Evolutionary conservation across 371 early-diverging fungal species (phyloP).

Genomic region (Haplosporangium sp.): DNA sequence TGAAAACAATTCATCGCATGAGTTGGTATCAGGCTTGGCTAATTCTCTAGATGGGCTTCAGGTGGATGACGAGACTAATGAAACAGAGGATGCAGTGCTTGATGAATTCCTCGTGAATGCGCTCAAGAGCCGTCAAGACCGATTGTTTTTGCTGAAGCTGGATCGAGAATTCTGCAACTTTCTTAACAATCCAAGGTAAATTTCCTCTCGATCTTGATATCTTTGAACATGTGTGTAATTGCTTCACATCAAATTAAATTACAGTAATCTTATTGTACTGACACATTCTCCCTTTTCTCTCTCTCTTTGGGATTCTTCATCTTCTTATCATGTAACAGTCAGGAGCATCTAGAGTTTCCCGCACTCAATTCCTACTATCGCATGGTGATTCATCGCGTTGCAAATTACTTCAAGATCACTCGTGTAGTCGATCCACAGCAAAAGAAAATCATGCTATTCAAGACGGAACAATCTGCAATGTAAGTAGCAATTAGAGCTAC

Average conservation of each 20-base stretch:
- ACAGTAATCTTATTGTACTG: not conserved
- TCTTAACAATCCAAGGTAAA: constrained; percentile 69
- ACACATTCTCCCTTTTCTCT: not conserved
- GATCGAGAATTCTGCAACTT: constrained; percentile 77
- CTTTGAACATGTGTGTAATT: too few relatives aligned
- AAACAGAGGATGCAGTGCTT: constrained; percentile 47
- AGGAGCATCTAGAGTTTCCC: constrained; percentile 73
- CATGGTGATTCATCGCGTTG: constrained; percentile 79
- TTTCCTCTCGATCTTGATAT: too few relatives aligned
- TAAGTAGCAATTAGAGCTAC: constrained; percentile 51
- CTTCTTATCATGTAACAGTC: constrained; percentile 47
- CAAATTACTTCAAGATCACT: constrained; percentile 76
- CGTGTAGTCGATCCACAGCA: constrained; percentile 73
- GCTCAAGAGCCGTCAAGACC: constrained; percentile 77
- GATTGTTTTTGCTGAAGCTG: constrained; percentile 78
- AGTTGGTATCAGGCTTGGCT: constrained; percentile 6
- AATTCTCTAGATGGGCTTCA: constrained; percentile 29
- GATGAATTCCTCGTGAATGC: constrained; percentile 76
- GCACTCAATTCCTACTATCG: constrained; percentile 85
- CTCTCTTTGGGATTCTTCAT: too few relatives aligned
- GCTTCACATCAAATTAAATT: too few relatives aligned
- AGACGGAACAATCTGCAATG: constrained; percentile 70
- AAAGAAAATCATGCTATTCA: constrained; percentile 72
- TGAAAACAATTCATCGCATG: constrained; percentile 7
- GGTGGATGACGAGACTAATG: constrained; percentile 31